These are phyloP conservation scores for Pichia sp. DNA, from an alignment of 1,139 yeast species.

Conservation along the genomic window DNA sequence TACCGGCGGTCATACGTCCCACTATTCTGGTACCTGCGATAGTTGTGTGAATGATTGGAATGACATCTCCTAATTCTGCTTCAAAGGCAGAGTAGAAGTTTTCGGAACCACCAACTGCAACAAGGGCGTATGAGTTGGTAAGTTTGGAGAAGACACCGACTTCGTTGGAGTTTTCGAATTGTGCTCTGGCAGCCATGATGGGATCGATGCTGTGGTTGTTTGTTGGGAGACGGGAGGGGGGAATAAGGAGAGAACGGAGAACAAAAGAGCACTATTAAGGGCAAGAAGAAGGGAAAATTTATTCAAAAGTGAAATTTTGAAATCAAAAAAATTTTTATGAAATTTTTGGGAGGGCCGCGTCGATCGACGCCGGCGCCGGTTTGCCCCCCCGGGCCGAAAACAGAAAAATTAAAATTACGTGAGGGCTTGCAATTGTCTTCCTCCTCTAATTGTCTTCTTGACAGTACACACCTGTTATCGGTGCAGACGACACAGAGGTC, in stretches of 20 bases:
- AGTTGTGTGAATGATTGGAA: conserved; percentile 96
- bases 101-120: conserved; percentile 97
- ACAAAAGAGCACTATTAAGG: too few species aligned
- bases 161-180: conserved; percentile 97
- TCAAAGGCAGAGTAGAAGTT: conserved; percentile 97
- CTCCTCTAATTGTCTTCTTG: too few species aligned
- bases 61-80: conserved; percentile 94
- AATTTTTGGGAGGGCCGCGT: not conserved
- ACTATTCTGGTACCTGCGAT: conserved; percentile 98
- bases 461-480: too few species aligned
- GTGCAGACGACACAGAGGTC: too few species aligned
- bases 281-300: not conserved
- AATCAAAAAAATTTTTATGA: too few species aligned
- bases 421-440: too few species aligned
- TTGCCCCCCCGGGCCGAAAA: not conserved
- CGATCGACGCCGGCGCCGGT: not conserved
- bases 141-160: conserved; percentile 97
- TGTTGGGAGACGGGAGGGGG: too few species aligned
- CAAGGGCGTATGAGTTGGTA: conserved; percentile 94
- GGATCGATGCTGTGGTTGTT: not conserved
- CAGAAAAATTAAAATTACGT: not conserved
- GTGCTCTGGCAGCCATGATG: conserved; percentile 24
- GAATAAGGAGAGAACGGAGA: too few species aligned
- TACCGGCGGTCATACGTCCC: conserved; percentile 99
- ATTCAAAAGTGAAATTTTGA: not conserved